Base-by-base conservation (phyloP, 148 eudicot genomes). In the Rhododendron ovatum region DNA sequence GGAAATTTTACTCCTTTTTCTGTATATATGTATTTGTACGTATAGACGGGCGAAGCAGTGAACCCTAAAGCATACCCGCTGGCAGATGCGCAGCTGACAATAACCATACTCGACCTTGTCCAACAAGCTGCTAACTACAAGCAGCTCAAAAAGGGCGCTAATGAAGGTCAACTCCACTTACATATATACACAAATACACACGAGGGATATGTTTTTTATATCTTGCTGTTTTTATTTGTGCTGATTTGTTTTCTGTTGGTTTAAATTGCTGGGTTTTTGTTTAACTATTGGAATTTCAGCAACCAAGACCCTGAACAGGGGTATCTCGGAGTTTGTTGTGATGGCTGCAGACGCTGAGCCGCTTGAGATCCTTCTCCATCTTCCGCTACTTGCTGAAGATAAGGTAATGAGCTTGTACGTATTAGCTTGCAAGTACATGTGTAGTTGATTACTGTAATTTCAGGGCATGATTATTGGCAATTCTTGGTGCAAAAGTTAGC, bases 321-420 rank as follows among this genome's bases (percentile, higher is more conserved):
- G 98, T 86, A 94, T 94, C 47, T 92, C 98, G 85, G 98, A 94
- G 55, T 94, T 94, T 82, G 90, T 94, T 7, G 95, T 94, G 53
- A 93, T 94, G 98, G 98, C 98, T 22, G 98, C 98, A 20, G 98
- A 94, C 83, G 88, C 98, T 3, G 95, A 94, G 91, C 98, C 98
- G 7, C 92, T 94, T 87, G 98, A 94, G 89, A 93, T 94, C 86
- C 93, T 94, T 82, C 95, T 94, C 80, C 98, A 94, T 86, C 95
- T 94, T 85, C 98, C 98, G 33, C 85, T 94, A 71, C 94, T 94
- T 59, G 94, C 95, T 74, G 98, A 94, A 84, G 98, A 94, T 71
- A 94, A 94, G 98, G 98, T 94, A 91, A 50, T 11, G 24, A 45
- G 13, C 65, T 7, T 63, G 26, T 47, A 9, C 18, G 1, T 45